Conservation (phyloP, 2,329 filamentous ascomycete genomes). For the Diaporthe helianthi region DNA sequence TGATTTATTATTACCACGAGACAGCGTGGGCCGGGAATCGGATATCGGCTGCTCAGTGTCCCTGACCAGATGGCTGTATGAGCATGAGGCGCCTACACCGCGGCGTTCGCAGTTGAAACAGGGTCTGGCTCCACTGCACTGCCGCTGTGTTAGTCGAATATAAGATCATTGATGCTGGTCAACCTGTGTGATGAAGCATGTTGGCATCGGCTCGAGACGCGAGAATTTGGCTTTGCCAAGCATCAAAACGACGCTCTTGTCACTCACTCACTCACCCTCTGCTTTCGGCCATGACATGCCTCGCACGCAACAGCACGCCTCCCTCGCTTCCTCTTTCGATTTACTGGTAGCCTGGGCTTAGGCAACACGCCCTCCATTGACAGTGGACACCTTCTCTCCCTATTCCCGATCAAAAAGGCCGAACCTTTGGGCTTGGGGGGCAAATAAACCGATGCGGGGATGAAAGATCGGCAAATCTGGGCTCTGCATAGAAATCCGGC, state of each 20-base stretch:
- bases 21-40: neutral
- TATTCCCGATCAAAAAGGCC: neutral
- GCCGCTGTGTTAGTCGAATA: neutral
- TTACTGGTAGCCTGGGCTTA: neutral
- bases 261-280: constrained; percentile 34
- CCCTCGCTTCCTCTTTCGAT: constrained; percentile 36
- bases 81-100: neutral
- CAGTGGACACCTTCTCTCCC: neutral
- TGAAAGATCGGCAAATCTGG: neutral
- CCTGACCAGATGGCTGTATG: neutral
- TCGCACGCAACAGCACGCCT: constrained; percentile 32
- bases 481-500: neutral
- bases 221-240: neutral
- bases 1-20: no score
- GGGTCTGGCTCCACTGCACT: neutral
- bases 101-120: constrained; percentile 1
- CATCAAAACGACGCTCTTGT: neutral
- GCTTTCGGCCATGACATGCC: constrained; percentile 35
- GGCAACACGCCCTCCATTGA: neutral
- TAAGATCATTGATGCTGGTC: no score
- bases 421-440: neutral
- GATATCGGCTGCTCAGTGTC: neutral
- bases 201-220: no score
- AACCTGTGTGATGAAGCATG: no score
- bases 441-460: neutral